Evolutionary conservation across 2,329 filamentous ascomycete species (phyloP).

Genomic region (Xylaria sp.): DNA sequence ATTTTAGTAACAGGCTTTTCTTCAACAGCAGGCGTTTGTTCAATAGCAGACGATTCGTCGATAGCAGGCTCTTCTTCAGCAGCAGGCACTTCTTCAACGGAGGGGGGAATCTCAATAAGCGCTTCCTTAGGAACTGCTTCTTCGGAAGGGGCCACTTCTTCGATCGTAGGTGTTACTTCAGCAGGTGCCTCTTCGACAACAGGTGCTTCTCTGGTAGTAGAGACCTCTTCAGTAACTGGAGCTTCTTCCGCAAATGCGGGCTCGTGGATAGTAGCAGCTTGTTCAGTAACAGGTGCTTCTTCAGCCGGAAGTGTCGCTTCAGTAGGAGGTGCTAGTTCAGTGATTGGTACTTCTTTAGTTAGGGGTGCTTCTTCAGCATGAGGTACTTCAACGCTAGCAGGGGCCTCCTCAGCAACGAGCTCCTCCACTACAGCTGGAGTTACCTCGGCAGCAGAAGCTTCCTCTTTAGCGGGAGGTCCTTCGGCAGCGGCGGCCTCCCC

Average conservation of each 20-base stretch:
- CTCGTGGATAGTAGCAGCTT: conserved; percentile 17
- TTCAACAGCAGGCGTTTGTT: conserved; percentile 8
- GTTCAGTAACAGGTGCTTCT: not conserved
- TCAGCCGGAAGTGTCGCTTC: not conserved
- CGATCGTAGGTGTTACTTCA: conserved; percentile 1
- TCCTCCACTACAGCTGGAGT: conserved; percentile 1
- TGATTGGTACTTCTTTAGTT: conserved; percentile 8
- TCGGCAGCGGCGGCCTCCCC: not conserved
- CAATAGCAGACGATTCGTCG: not conserved
- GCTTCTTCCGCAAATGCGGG: conserved; percentile 10
- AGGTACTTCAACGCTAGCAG: conserved; percentile 28
- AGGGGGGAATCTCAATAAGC: not conserved
- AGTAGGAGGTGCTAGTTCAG: not conserved
- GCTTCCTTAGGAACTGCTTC: conserved; percentile 12
- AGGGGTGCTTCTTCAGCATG: conserved; percentile 6
- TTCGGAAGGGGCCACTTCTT: conserved; percentile 2
- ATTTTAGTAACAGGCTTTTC: conserved; percentile 14
- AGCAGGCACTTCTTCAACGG: not conserved
- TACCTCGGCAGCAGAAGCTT: conserved; percentile 9
- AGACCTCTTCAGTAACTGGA: not conserved
- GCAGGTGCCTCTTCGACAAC: conserved; percentile 6
- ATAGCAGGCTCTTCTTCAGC: conserved; percentile 1
- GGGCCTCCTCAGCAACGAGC: conserved; percentile 1
- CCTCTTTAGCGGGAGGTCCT: not conserved
- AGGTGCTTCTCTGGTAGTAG: conserved; percentile 1